Evolutionary conservation across 2,329 filamentous ascomycete genomes (phyloP), one percentile per base, ranked within the genome.

Genomic region (Sclerotinia glacialis): DNA sequence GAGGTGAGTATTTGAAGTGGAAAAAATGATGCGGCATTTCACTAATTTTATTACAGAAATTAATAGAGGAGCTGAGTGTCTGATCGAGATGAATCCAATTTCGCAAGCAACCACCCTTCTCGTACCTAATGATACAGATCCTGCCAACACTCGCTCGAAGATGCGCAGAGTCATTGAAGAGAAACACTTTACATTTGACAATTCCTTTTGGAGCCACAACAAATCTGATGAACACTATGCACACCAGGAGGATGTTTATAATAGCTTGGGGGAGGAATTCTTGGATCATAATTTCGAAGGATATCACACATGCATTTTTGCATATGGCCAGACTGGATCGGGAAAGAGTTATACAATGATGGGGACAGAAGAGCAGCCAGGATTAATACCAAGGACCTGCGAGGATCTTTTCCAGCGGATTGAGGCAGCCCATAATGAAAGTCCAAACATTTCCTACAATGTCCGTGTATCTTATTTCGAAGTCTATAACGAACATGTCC

Each of bases 321-420:
- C 95, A 68, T 98, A 99, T 75, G 95, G 95, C 14, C 95, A 99
- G 81, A 99, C 95, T 0, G 95, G 95, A 31, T 96, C 93, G 0
- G 95, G 95, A 62, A 99, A 99, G 82, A 96, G 92, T 77, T 99
- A 98, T 80, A 97, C 95, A 52, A 99, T 90, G 87, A 99, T 99
- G 95, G 95, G 95, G 53, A 88, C 85, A 1, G 83, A 89, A 7
- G 90, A 95, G 40, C 86, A 96, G 72, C 92, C 93, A 0, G 95
- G 95, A 5, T 83, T 99, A 65, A 99, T 99, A 71, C 95, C 95
- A 9, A 86, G 93, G 61, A 99, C 95, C 12, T 99, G 95, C 78
- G 90, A 97, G 78, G 95, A 97, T 78, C 84, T 99, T 61, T 99
- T 99, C 77, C 88, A 97, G 80, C 87, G 95, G 65, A 97, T 99